phyloP scores from a whole-genome alignment of 2,329 filamentous ascomycete genomes.

The Lachnellula willkommii region DNA sequence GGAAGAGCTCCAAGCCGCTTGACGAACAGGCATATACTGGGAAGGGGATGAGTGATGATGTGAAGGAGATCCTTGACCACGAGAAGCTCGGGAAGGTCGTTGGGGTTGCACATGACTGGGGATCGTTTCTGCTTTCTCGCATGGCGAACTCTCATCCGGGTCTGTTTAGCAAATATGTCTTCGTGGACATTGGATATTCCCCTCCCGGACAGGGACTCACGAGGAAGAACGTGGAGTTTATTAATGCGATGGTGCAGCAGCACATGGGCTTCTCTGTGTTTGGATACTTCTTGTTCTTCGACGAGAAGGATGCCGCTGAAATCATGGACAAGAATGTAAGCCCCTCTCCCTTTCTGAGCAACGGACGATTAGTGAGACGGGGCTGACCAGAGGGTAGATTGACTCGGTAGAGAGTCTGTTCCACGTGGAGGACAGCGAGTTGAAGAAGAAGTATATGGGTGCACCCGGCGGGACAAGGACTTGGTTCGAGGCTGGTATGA shows the following conservation, averaged over 20 bases:
- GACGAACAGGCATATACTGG: conserved; percentile 28
- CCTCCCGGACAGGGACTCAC: conserved; percentile 9
- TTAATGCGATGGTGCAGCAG: conserved; percentile 11
- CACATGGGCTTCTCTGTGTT: conserved; percentile 15
- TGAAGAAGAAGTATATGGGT: conserved; percentile 19
- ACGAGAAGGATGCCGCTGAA: conserved; percentile 16
- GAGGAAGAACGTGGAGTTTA: conserved; percentile 7
- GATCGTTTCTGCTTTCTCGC: conserved; percentile 17
- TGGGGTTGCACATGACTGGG: conserved; percentile 25
- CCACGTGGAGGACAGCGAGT: conserved; percentile 8
- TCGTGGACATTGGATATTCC: conserved; percentile 17
- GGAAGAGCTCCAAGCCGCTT: conserved; percentile 30
- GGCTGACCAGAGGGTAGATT: conserved; percentile 4
- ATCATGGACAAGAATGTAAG: conserved; percentile 17
- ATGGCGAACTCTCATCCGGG: conserved; percentile 14
- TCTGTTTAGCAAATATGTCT: conserved; percentile 14
- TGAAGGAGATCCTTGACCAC: conserved; percentile 32
- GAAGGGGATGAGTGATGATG: conserved; percentile 31
- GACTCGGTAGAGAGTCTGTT: conserved; percentile 15
- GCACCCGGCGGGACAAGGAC: conserved; percentile 12
- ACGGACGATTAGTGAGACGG: background rate
- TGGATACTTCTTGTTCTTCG: conserved; percentile 22
- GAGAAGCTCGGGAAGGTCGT: conserved; percentile 15
- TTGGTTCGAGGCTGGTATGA: conserved; percentile 14
- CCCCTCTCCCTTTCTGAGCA: background rate